These are phyloP conservation scores for Raffaelea deltoideospora DNA, from an alignment of 2,329 filamentous ascomycete species.

Conservation along the genomic window DNA sequence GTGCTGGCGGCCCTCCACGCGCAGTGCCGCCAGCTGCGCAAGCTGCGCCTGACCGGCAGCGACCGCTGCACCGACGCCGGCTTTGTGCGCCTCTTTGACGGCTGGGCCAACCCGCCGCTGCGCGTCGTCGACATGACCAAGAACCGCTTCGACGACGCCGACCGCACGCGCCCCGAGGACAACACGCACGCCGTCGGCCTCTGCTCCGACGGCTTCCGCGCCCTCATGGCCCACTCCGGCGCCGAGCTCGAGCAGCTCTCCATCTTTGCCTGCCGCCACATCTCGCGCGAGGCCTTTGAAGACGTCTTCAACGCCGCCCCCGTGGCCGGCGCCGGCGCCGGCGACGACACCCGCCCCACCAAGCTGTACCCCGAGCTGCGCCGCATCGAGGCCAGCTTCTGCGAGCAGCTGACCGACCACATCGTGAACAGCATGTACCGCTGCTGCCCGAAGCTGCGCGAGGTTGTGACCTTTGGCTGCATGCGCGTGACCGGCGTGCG, in stretches of 20 bases:
- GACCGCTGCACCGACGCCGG: constrained; percentile 59
- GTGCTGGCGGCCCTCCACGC: constrained; percentile 57
- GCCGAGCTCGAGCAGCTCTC: constrained; percentile 50
- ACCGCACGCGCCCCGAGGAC: constrained; percentile 48
- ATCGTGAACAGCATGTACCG: constrained; percentile 49
- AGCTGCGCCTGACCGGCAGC: constrained; percentile 72
- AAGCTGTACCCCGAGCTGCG: constrained; percentile 51
- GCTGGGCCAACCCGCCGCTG: constrained; percentile 62
- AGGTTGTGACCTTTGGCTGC: constrained; percentile 49
- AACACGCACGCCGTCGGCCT: constrained; percentile 55
- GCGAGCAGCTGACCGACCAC: constrained; percentile 49
- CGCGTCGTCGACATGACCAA: constrained; percentile 59
- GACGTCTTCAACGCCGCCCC: too few relatives aligned
- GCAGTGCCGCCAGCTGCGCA: constrained; percentile 51
- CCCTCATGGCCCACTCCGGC: constrained; percentile 75
- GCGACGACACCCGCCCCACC: too few relatives aligned
- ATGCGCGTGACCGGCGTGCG: constrained; percentile 42
- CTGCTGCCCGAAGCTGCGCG: constrained; percentile 43
- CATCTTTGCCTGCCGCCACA: constrained; percentile 73
- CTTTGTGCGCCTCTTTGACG: constrained; percentile 56
- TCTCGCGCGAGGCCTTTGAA: constrained; percentile 56
- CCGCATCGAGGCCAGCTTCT: constrained; percentile 67
- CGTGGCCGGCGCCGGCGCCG: too few relatives aligned
- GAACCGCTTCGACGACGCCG: constrained; percentile 62
- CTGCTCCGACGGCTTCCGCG: constrained; percentile 59